Percentiles rank a stretch among this genome's conserved stretches.
Evolutionary conservation across 495 filamentous ascomycete species (phyloP).

Genomic region (Aspergillus campestris): DNA sequence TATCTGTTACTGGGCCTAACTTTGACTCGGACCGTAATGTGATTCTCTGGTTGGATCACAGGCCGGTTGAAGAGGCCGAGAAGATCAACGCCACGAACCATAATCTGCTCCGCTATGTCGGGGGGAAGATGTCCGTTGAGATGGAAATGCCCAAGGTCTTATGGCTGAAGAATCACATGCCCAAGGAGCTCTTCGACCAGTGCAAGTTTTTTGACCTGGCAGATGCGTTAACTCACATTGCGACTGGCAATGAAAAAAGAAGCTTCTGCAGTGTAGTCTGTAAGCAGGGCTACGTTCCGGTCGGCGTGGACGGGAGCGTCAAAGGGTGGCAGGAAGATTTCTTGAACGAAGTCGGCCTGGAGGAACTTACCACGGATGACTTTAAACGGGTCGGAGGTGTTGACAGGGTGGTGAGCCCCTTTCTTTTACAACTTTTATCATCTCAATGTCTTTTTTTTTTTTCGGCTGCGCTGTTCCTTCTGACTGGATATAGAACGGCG

Average conservation of each 20-base stretch:
- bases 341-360: conserved; percentile 69
- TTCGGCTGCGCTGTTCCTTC: conserved; percentile 1
- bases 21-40: conserved; percentile 85
- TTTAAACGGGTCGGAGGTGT: conserved; percentile 91
- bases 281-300: conserved; percentile 91
- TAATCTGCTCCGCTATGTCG: conserved; percentile 89
- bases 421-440: conserved; percentile 15
- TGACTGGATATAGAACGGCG: conserved; percentile 61
- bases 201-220: conserved; percentile 96
- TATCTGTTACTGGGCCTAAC: conserved; percentile 78
- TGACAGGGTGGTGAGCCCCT: conserved; percentile 76
- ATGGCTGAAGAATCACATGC: conserved; percentile 98
- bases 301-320: conserved; percentile 92
- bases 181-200: conserved; percentile 74
- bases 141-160: conserved; percentile 98
- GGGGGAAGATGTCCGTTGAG: conserved; percentile 94
- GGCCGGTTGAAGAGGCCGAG: conserved; percentile 78
- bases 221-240: conserved; percentile 90
- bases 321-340: conserved; percentile 99
- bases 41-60: conserved; percentile 88
- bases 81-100: conserved; percentile 89
- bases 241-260: conserved; percentile 85
- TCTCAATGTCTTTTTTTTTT: conserved; percentile 1
- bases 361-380: conserved; percentile 72
- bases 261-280: conserved; percentile 92